phyloP scores from a whole-genome alignment of 257 asterid species.

The Scutellaria minor region DNA sequence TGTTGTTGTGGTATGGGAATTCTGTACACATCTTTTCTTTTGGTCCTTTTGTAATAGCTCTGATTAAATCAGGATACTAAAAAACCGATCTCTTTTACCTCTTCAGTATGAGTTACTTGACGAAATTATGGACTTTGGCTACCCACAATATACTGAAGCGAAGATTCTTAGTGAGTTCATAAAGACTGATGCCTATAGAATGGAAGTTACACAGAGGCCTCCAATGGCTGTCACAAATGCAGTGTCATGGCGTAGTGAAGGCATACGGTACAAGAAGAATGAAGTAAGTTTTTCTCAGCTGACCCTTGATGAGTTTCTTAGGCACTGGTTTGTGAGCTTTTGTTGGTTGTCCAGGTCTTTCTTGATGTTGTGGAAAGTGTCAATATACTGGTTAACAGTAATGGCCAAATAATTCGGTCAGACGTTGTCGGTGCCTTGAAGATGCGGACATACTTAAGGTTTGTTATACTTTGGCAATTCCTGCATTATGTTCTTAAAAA shows the following conservation, averaged over 20 bases:
- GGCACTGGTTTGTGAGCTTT: slow-evolving; percentile 26
- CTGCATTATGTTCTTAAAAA: slow-evolving; percentile 18
- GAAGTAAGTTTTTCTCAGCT: slow-evolving; percentile 60
- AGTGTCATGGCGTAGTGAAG: slow-evolving; percentile 99
- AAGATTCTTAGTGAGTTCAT: slow-evolving; percentile 98
- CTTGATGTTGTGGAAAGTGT: slow-evolving; percentile 99
- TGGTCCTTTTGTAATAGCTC: neutral
- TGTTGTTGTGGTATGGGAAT: slow-evolving; percentile 91
- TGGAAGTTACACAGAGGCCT: slow-evolving; percentile 98
- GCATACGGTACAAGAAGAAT: slow-evolving; percentile 89
- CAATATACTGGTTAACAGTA: slow-evolving; percentile 95
- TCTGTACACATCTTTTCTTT: slow-evolving; percentile 21
- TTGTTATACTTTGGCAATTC: slow-evolving; percentile 32
- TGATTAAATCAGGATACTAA: neutral
- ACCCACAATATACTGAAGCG: slow-evolving; percentile 98
- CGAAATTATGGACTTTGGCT: slow-evolving; percentile 99
- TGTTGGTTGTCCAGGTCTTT: slow-evolving; percentile 70
- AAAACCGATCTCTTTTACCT: slow-evolving; percentile 30
- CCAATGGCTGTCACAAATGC: slow-evolving; percentile 99
- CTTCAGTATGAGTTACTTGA: slow-evolving; percentile 94
- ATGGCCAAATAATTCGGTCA: slow-evolving; percentile 92
- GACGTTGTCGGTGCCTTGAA: slow-evolving; percentile 97
- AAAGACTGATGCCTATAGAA: slow-evolving; percentile 98
- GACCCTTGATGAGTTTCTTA: slow-evolving; percentile 25
- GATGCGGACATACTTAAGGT: slow-evolving; percentile 98